These are phyloP conservation scores for Starmerella floris DNA, from an alignment of 805 yeast genomes.

Conservation along the genomic window DNA sequence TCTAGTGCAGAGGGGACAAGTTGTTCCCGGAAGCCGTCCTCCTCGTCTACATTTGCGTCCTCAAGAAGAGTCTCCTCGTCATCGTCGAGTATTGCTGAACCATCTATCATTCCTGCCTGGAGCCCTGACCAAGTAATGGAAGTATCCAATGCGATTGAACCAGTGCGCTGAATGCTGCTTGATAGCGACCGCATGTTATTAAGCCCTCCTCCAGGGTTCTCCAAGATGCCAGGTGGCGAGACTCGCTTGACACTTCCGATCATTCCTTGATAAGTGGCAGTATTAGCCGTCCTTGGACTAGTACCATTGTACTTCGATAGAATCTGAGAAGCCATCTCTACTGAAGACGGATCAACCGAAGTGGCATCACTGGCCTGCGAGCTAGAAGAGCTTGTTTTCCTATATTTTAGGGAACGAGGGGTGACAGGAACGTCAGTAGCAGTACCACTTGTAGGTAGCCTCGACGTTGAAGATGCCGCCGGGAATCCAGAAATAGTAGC, in stretches of 20 bases:
- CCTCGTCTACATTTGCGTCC: slow-evolving; percentile 28
- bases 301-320: slow-evolving; percentile 10
- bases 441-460: too few relatives aligned
- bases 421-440: neutral
- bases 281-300: neutral
- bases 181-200: neutral
- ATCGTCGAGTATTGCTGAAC: slow-evolving; percentile 30
- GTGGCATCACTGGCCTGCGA: slow-evolving; percentile 9
- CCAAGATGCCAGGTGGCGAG: too few relatives aligned
- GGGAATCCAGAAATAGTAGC: neutral
- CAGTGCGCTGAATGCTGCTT: neutral
- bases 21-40: slow-evolving; percentile 48
- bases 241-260: neutral
- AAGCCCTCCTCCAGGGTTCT: too few relatives aligned
- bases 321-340: slow-evolving; percentile 14
- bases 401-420: neutral
- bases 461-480: too few relatives aligned
- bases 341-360: slow-evolving; percentile 8
- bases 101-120: slow-evolving; percentile 16
- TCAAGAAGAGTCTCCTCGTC: slow-evolving; percentile 22
- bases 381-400: slow-evolving; percentile 7
- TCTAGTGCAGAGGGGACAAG: slow-evolving; percentile 68
- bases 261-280: neutral
- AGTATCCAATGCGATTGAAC: neutral
- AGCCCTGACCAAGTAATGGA: neutral